phyloP scores from a whole-genome alignment of 225 moss, liverwort and hornwort genomes.

The Polytrichum formosum region DNA sequence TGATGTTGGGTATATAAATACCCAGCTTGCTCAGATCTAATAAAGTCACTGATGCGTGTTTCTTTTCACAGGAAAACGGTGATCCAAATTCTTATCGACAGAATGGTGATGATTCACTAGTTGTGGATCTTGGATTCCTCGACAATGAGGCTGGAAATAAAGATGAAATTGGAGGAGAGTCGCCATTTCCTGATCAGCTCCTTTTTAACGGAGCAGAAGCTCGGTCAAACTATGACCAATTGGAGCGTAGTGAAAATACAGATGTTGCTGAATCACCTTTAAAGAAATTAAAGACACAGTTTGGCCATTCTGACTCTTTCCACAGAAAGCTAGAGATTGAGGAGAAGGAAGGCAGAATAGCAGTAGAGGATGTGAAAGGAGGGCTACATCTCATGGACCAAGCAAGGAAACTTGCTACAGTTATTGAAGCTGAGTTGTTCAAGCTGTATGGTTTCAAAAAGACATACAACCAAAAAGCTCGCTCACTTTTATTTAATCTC shows the following conservation, averaged over 20 bases:
- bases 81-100: constrained; percentile 21
- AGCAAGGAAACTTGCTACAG: constrained; percentile 78
- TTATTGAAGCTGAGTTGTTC: constrained; percentile 78
- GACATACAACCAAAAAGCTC: constrained; percentile 95
- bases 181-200: constrained; percentile 18
- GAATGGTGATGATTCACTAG: constrained; percentile 36
- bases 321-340: constrained; percentile 62
- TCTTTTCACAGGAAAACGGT: constrained; percentile 25
- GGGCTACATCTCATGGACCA: constrained; percentile 90
- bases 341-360: constrained; percentile 51
- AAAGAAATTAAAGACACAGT: constrained; percentile 54
- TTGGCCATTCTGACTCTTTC: constrained; percentile 39
- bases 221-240: constrained; percentile 34
- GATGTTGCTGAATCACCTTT: constrained; percentile 47
- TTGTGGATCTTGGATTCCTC: constrained; percentile 40
- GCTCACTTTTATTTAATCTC: constrained; percentile 90
- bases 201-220: constrained; percentile 25
- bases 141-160: constrained; percentile 33
- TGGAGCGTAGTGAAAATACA: constrained; percentile 21
- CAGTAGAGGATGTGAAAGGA: constrained; percentile 66
- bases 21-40: background rate
- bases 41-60: background rate
- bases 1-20: background rate
- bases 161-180: constrained; percentile 33
- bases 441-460: constrained; percentile 78